Conservation (phyloP, 2,329 filamentous ascomycete species). For the Tolypocladium guangdongense region DNA sequence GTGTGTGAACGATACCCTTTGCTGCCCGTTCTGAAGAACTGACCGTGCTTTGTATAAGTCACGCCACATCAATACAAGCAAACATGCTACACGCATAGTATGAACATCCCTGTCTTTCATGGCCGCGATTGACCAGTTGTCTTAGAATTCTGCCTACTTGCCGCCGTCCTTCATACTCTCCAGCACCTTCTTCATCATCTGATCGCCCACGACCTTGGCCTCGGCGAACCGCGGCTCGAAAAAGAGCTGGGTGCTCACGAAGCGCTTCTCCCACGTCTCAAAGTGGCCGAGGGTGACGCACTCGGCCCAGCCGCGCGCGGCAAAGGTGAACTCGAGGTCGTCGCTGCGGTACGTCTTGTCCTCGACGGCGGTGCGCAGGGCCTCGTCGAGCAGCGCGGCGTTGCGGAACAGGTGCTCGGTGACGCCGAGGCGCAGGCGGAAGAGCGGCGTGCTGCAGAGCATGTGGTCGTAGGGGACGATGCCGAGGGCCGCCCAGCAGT, state of each 20-base stretch:
- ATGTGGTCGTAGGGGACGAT: constrained; percentile 99
- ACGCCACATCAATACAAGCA: background rate
- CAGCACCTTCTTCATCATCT: constrained; percentile 94
- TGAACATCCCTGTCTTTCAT: background rate
- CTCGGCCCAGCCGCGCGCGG: constrained; percentile 89
- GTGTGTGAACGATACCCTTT: background rate
- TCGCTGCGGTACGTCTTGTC: constrained; percentile 91
- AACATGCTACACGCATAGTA: background rate
- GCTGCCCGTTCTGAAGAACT: background rate
- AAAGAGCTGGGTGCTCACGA: constrained; percentile 80
- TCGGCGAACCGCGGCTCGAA: constrained; percentile 85
- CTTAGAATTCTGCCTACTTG: background rate
- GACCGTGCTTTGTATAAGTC: background rate
- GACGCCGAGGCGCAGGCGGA: constrained; percentile 94
- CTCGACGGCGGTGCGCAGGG: constrained; percentile 73
- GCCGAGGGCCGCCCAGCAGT: constrained; percentile 90
- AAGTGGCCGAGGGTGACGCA: constrained; percentile 88
- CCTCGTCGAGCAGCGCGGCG: constrained; percentile 67
- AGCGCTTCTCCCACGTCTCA: constrained; percentile 83
- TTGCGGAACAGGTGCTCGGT: constrained; percentile 92
- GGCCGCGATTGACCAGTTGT: too few species aligned
- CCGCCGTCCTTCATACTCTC: constrained; percentile 52
- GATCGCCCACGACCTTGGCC: constrained; percentile 78
- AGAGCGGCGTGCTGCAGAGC: constrained; percentile 96
- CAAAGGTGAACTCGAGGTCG: constrained; percentile 96